Evolutionary conservation across 2,329 filamentous ascomycete species (phyloP).

Genomic region (Zopfia rhizophila): DNA sequence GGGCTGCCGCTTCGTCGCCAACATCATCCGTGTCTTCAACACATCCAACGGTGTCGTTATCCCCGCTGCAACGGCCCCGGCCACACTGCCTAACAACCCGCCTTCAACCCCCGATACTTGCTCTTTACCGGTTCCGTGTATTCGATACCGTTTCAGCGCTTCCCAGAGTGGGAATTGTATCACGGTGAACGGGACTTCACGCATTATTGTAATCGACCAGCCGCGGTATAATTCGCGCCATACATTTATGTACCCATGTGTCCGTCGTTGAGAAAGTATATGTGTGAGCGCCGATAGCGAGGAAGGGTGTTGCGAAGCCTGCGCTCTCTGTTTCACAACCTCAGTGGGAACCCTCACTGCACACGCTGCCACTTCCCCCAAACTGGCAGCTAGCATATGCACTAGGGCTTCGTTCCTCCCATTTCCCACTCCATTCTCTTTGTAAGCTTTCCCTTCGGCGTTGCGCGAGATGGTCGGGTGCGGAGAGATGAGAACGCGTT

Average conservation of each 20-base stretch:
- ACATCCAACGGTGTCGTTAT: slow-evolving; percentile 95
- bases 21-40: slow-evolving; percentile 96
- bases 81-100: slow-evolving; percentile 83
- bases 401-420: slow-evolving; percentile 44
- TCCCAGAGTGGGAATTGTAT: slow-evolving; percentile 99
- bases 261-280: slow-evolving; percentile 65
- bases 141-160: slow-evolving; percentile 79
- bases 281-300: slow-evolving; percentile 73
- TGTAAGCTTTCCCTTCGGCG: slow-evolving; percentile 42
- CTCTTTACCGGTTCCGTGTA: slow-evolving; percentile 55
- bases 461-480: slow-evolving; percentile 26
- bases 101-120: slow-evolving; percentile 78
- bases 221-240: slow-evolving; percentile 90
- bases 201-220: slow-evolving; percentile 90
- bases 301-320: slow-evolving; percentile 83
- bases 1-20: slow-evolving; percentile 75
- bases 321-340: slow-evolving; percentile 95
- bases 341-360: slow-evolving; percentile 93
- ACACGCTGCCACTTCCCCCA: slow-evolving; percentile 93
- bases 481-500: slow-evolving; percentile 37
- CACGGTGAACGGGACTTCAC: slow-evolving; percentile 96
- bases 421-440: slow-evolving; percentile 19
- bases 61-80: slow-evolving; percentile 86
- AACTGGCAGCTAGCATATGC: slow-evolving; percentile 86
- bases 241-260: slow-evolving; percentile 65